A percentile compares a stretch with the other conserved stretches of the same genome.
phyloP scores from a whole-genome alignment of 164 flowering plant genomes.

The Macadamia tetraphylla region DNA sequence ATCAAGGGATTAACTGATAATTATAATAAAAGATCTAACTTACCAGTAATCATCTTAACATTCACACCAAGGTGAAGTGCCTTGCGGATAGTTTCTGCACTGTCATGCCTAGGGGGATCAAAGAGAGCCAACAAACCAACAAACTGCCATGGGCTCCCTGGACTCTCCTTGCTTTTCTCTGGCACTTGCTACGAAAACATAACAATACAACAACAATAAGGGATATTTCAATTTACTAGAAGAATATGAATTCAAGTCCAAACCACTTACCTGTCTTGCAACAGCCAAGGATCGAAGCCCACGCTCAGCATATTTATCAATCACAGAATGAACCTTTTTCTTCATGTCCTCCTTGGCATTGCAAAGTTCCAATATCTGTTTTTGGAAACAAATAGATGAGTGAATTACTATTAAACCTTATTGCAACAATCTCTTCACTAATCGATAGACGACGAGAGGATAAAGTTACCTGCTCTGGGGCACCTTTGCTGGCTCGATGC shows the following conservation, averaged over 20 bases:
- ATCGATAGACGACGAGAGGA: background rate
- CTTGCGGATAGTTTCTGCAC: conserved; percentile 35
- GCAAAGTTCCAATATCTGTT: conserved; percentile 32
- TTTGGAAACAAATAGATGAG: conserved; percentile 1
- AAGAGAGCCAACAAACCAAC: conserved; percentile 37
- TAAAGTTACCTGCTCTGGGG: conserved; percentile 34
- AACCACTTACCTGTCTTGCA: conserved; percentile 26
- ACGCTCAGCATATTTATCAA: conserved; percentile 39
- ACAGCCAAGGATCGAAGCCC: conserved; percentile 42
- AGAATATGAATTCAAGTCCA: background rate
- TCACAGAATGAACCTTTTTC: conserved; percentile 30
- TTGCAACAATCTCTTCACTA: too few relatives aligned
- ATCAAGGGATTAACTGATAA: background rate
- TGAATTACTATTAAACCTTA: background rate
- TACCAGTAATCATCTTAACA: conserved; percentile 39
- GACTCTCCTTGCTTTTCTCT: conserved; percentile 30
- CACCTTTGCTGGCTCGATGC: conserved; percentile 46
- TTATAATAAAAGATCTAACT: background rate
- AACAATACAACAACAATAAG: background rate
- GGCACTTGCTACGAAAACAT: conserved; percentile 26
- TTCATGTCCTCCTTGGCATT: conserved; percentile 31
- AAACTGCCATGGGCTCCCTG: conserved; percentile 36
- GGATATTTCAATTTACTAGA: background rate
- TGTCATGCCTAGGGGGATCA: conserved; percentile 38
- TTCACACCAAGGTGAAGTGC: conserved; percentile 39